Percentiles rank a stretch among this genome's conserved stretches.
Conservation (phyloP, 2,329 filamentous ascomycete species). For the Trichoderma cornu-damae region DNA sequence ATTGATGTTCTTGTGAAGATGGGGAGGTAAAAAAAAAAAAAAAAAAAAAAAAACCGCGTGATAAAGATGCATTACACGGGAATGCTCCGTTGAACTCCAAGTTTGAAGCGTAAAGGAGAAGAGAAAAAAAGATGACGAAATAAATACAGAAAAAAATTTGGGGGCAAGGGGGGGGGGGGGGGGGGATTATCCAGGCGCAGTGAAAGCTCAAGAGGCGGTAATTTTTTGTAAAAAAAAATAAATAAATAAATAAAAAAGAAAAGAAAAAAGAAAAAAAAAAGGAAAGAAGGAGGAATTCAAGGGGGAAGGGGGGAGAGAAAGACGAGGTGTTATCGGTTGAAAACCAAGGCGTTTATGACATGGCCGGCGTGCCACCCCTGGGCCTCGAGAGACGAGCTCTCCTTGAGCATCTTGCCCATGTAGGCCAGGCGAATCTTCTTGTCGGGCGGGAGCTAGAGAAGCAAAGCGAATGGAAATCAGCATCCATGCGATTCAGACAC, state of each 20-base stretch:
- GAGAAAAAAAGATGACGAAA: neutral
- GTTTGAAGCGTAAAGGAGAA: neutral
- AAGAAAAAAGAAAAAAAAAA: neutral
- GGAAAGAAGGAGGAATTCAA: neutral
- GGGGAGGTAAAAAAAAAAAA: neutral
- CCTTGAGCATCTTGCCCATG: constrained; percentile 73
- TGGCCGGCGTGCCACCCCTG: constrained; percentile 74
- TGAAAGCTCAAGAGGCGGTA: too few species aligned
- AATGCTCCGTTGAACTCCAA: too few species aligned
- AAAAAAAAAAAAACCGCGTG: too few species aligned
- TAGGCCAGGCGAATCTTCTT: constrained; percentile 69
- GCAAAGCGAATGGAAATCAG: too few species aligned
- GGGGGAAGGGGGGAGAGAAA: neutral
- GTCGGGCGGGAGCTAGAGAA: constrained; percentile 48
- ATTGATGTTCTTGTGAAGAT: neutral
- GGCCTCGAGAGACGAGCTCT: constrained; percentile 56
- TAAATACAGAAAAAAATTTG: neutral
- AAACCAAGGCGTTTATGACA: constrained; percentile 72
- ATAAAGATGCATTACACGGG: too few species aligned
- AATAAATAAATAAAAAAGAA: neutral
- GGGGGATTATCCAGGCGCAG: too few species aligned
- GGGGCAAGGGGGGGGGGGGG: too few species aligned
- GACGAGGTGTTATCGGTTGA: constrained; percentile 37
- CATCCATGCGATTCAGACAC: too few species aligned
- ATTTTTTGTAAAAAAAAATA: neutral